Conservation (phyloP, 2,329 filamentous ascomycete genomes). For the Torrubiellomyces zombiae region DNA sequence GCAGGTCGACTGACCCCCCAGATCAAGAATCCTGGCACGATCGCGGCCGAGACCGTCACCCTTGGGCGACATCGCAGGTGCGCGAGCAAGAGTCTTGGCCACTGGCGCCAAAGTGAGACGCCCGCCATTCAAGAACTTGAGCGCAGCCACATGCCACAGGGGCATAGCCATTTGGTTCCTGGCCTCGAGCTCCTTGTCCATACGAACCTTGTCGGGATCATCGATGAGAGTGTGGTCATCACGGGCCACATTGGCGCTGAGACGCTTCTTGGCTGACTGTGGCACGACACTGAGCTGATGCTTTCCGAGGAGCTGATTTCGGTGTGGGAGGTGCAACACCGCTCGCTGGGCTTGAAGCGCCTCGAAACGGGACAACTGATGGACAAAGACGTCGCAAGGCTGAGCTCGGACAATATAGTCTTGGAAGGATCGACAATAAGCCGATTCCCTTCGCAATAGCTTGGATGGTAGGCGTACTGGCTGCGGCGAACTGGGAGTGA, state of each 20-base stretch:
- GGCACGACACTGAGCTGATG: conserved; percentile 60
- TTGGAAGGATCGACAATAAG: conserved; percentile 80
- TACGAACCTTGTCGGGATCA: conserved; percentile 44
- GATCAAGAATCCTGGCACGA: conserved; percentile 60
- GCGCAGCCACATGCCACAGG: conserved; percentile 44
- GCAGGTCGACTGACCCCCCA: conserved; percentile 69
- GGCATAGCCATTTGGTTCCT: conserved; percentile 50
- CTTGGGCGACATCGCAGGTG: conserved; percentile 29
- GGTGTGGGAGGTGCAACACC: conserved; percentile 54
- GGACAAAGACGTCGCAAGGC: conserved; percentile 62
- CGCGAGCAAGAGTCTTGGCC: conserved; percentile 40
- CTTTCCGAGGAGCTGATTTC: conserved; percentile 69
- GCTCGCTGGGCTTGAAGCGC: conserved; percentile 72
- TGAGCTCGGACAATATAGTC: conserved; percentile 51
- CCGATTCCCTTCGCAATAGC: conserved; percentile 46
- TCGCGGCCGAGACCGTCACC: conserved; percentile 27
- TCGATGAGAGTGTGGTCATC: conserved; percentile 49
- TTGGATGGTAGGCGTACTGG: conserved; percentile 35
- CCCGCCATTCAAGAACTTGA: conserved; percentile 47
- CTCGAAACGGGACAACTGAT: conserved; percentile 73
- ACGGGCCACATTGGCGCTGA: conserved; percentile 55
- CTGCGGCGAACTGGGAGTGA: conserved; percentile 25
- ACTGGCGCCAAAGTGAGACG: conserved; percentile 47
- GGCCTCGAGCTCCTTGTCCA: conserved; percentile 68
- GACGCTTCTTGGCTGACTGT: conserved; percentile 53